phyloP scores from a whole-genome alignment of 345 rosid species.

The Salix dunnii region DNA sequence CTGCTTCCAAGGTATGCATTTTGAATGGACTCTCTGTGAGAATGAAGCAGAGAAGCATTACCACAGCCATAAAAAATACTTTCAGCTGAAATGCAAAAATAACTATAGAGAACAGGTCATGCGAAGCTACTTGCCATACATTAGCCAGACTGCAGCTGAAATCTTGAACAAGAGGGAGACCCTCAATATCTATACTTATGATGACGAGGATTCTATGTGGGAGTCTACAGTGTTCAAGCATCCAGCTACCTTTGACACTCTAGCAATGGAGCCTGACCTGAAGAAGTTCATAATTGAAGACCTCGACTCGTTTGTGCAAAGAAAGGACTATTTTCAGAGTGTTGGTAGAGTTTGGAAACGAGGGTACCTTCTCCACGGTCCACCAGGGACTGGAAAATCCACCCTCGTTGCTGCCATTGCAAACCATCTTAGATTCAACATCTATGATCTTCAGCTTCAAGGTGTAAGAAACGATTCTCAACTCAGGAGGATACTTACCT shows the following conservation, averaged over 20 bases:
- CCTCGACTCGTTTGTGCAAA: constrained; percentile 18
- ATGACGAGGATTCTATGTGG: constrained; percentile 12
- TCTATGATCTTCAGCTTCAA: constrained; percentile 32
- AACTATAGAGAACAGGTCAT: constrained; percentile 16
- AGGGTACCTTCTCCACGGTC: constrained; percentile 28
- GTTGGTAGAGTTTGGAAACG: constrained; percentile 32
- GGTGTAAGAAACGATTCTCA: constrained; percentile 18
- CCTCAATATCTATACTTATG: constrained; percentile 34
- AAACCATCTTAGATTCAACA: constrained; percentile 22
- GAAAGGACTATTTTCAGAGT: constrained; percentile 20
- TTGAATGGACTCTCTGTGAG: constrained; percentile 26
- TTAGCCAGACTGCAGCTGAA: constrained; percentile 11
- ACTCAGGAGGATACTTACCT: constrained; percentile 23
- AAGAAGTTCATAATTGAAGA: constrained; percentile 14
- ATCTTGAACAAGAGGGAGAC: constrained; percentile 18
- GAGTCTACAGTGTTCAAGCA: constrained; percentile 23
- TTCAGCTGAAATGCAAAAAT: constrained; percentile 22
- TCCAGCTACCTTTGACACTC: constrained; percentile 25
- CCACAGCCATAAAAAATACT: constrained; percentile 2
- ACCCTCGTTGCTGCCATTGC: constrained; percentile 29
- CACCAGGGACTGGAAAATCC: constrained; percentile 30
- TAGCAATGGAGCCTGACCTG: constrained; percentile 20
- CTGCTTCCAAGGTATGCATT: constrained; percentile 15
- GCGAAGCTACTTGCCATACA: constrained; percentile 18
- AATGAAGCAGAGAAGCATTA: constrained; percentile 21